Base-by-base conservation (phyloP, 192 early-diverging fungal genomes). In the Coemansia sp. region DNA sequence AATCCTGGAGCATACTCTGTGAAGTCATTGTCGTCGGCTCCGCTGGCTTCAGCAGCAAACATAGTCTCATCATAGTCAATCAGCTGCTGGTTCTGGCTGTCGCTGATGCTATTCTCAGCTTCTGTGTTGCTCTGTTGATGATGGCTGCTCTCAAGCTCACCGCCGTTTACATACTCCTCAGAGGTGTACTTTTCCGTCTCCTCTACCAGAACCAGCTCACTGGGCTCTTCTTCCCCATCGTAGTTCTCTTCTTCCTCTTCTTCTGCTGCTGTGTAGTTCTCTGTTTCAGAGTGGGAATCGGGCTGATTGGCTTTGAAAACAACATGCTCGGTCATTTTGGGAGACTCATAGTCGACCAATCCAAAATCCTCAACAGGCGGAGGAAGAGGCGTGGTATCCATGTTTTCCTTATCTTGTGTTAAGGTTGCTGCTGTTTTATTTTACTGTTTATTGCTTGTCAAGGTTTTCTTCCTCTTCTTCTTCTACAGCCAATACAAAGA, bases 261-360 rank as follows among this genome's bases (percentile, higher is more conserved):
- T 32, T 32, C 32, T 32, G 32, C 32, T 32, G 32, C 32, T 32
- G 32, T 32, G 1, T 32, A 32, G 32, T 32, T 32, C 32, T 32
- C 32, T 0, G 32, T 32, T 32, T 32, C 32, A 32, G 32, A 56
- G 68, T 9, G 21, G 63, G 41, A 54, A 32, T 54, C 51, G 32
- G 32, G 32, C 32, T 32, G 32, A 32, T 32, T 32, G 32, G 32
- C 32, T 32, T 32, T 32, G 4, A 54, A 54, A 19, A 26, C 51
- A 45, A 45, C 13, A 15, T 45, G 8, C 10, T 45, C 43, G 1
- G 8, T 45, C 43, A 45, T 15, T 2, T 54, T 61, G 0, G 78
- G 78, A 59, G 78, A 75, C 61, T 74, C 73, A 40, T 80, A 80
- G 68, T 81, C 74, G 16, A 81, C 67, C 42, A 81, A 68, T 10